phyloP scores from a whole-genome alignment of 1,284 basidiomycete species.

The Moesziomyces antarcticus region DNA sequence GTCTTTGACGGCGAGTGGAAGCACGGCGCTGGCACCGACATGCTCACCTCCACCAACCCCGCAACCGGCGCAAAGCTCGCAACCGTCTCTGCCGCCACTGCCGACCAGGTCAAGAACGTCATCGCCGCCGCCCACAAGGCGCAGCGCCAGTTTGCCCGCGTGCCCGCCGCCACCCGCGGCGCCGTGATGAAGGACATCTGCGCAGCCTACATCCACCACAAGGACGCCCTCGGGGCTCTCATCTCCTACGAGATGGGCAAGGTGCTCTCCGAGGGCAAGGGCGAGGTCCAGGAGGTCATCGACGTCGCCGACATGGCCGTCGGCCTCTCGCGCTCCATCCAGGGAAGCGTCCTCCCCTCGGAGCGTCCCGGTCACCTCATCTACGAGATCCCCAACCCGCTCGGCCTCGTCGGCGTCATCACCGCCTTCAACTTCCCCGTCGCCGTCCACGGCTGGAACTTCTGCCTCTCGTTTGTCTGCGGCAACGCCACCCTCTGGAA shows the following conservation, averaged over 20 bases:
- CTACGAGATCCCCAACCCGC: slow-evolving; percentile 79
- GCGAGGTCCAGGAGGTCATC: slow-evolving; percentile 93
- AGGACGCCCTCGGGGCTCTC: slow-evolving; percentile 81
- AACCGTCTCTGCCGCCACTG: slow-evolving; percentile 72
- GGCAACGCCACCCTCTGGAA: slow-evolving; percentile 97
- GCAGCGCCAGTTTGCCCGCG: slow-evolving; percentile 76
- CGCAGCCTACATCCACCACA: slow-evolving; percentile 81
- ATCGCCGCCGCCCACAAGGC: slow-evolving; percentile 78
- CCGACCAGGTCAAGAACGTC: slow-evolving; percentile 76
- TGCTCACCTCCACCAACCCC: slow-evolving; percentile 49
- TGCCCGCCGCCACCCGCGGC: slow-evolving; percentile 87
- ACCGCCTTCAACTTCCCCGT: slow-evolving; percentile 94
- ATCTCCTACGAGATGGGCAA: slow-evolving; percentile 85
- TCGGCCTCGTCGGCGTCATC: slow-evolving; percentile 89
- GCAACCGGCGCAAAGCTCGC: slow-evolving; percentile 57
- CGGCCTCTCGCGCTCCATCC: slow-evolving; percentile 90
- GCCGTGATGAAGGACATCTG: slow-evolving; percentile 89
- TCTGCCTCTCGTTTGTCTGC: slow-evolving; percentile 85
- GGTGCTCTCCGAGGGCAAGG: slow-evolving; percentile 88
- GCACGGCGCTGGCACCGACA: slow-evolving; percentile 27
- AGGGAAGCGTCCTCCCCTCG: slow-evolving; percentile 56
- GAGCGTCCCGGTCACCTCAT: slow-evolving; percentile 56
- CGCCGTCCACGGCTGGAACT: slow-evolving; percentile 79
- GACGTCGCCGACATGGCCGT: slow-evolving; percentile 87
- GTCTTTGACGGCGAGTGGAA: slow-evolving; percentile 56